phyloP scores from a whole-genome alignment of 2,329 filamentous ascomycete genomes.

The Fusarium continuum region DNA sequence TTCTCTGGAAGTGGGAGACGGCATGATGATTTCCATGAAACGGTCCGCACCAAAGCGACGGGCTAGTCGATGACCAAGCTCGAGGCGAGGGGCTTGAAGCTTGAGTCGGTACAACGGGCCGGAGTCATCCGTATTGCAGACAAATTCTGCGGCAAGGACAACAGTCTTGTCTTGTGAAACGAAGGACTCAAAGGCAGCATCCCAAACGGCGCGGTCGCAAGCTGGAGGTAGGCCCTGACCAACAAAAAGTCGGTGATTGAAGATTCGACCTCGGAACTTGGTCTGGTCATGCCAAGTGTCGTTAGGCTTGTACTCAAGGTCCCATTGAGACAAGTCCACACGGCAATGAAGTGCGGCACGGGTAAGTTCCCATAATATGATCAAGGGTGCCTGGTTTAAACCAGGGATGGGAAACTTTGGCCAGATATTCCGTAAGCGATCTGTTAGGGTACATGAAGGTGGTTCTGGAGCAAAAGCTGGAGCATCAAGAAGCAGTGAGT shows the following conservation, averaged over 20 bases:
- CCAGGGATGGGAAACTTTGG: slow-evolving; percentile 52
- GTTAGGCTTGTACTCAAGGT: slow-evolving; percentile 48
- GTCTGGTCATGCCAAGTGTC: slow-evolving; percentile 56
- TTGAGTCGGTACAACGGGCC: slow-evolving; percentile 57
- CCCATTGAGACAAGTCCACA: slow-evolving; percentile 50
- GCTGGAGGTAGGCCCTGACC: slow-evolving; percentile 59
- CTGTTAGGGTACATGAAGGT: slow-evolving; percentile 18
- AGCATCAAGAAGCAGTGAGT: slow-evolving; percentile 1
- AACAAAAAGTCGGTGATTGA: slow-evolving; percentile 51
- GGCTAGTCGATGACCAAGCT: slow-evolving; percentile 60
- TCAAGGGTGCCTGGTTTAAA: slow-evolving; percentile 57
- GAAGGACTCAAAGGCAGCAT: slow-evolving; percentile 52
- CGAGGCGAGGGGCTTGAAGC: slow-evolving; percentile 59
- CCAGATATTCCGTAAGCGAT: slow-evolving; percentile 51
- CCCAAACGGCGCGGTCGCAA: slow-evolving; percentile 57
- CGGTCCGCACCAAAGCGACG: slow-evolving; percentile 67
- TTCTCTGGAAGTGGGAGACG: slow-evolving; percentile 49
- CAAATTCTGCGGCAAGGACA: slow-evolving; percentile 55
- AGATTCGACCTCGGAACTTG: slow-evolving; percentile 54
- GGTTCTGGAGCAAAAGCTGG: not conserved
- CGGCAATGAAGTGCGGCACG: slow-evolving; percentile 58
- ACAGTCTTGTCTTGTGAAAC: slow-evolving; percentile 50
- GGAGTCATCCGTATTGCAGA: slow-evolving; percentile 46
- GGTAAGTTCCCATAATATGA: slow-evolving; percentile 62
- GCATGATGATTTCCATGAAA: slow-evolving; percentile 65